These are phyloP conservation scores for Ciborinia camelliae DNA, from an alignment of 2,329 filamentous ascomycete species.

Conservation along the genomic window DNA sequence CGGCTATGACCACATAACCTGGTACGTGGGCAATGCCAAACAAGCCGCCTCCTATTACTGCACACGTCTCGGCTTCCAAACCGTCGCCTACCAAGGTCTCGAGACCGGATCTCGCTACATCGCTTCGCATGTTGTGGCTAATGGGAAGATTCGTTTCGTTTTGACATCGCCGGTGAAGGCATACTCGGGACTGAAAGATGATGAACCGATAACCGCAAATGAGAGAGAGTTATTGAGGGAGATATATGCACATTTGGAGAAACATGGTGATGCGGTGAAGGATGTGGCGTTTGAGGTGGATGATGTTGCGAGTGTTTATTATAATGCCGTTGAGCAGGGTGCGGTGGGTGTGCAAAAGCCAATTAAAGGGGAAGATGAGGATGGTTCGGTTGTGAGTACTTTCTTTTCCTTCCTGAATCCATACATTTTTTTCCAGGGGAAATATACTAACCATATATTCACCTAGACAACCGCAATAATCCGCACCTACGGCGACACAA, in stretches of 20 bases:
- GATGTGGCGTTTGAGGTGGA: slow-evolving; percentile 96
- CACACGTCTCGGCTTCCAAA: slow-evolving; percentile 79
- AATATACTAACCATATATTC: background rate
- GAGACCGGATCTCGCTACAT: slow-evolving; percentile 81
- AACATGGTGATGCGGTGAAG: slow-evolving; percentile 90
- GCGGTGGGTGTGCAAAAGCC: slow-evolving; percentile 62
- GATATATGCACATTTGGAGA: slow-evolving; percentile 78
- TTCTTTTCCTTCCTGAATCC: background rate
- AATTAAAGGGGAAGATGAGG: slow-evolving; percentile 50
- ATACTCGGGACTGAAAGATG: slow-evolving; percentile 48
- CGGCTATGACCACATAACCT: slow-evolving; percentile 90
- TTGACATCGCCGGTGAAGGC: slow-evolving; percentile 78
- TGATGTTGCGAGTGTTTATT: slow-evolving; percentile 76
- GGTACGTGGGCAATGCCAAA: slow-evolving; percentile 97
- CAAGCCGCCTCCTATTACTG: slow-evolving; percentile 89
- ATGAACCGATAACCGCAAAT: slow-evolving; percentile 58
- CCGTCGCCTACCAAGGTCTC: slow-evolving; percentile 79
- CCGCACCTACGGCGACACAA: slow-evolving; percentile 91
- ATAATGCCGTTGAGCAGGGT: slow-evolving; percentile 64
- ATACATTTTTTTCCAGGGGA: too few relatives aligned
- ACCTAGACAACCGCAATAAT: slow-evolving; percentile 66
- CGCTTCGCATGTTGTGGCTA: slow-evolving; percentile 79
- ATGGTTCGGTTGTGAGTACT: slow-evolving; percentile 45
- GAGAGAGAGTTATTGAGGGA: slow-evolving; percentile 66
- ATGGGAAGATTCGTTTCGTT: slow-evolving; percentile 74